A percentile compares a stretch with the other conserved stretches of the same genome.
phyloP scores from a whole-genome alignment of 176 grass and related monocot genomes.

The Canna indica region DNA sequence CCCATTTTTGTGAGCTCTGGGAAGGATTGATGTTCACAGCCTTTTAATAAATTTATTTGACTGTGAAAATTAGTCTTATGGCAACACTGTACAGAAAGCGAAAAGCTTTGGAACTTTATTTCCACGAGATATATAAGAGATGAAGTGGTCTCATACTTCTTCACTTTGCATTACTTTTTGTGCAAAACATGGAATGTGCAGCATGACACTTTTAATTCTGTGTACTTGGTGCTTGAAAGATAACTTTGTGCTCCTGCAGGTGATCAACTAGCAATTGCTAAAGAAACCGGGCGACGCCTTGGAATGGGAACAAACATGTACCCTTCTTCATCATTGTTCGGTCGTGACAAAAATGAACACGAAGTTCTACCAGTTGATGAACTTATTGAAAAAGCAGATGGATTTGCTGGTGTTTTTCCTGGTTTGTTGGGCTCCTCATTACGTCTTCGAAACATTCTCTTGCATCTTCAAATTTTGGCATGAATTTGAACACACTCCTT shows the following conservation, averaged over 20 bases:
- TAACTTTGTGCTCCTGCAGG: slow-evolving; percentile 20
- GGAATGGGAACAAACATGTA: slow-evolving; percentile 90
- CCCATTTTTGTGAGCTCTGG: no score
- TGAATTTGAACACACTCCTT: background rate
- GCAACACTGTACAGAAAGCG: no score
- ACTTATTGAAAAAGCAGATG: slow-evolving; percentile 69
- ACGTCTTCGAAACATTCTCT: background rate
- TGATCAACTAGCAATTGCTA: slow-evolving; percentile 87
- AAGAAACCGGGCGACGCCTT: slow-evolving; percentile 76
- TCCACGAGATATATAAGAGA: no score
- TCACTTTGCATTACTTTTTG: no score
- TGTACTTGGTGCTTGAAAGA: background rate
- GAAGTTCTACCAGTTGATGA: slow-evolving; percentile 45
- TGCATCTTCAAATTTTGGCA: background rate
- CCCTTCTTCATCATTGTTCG: slow-evolving; percentile 70
- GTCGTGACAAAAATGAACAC: slow-evolving; percentile 23
- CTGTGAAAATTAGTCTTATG: no score
- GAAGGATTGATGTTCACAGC: no score
- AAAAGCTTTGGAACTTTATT: no score
- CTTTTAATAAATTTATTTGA: no score
- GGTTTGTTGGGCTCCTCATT: slow-evolving; percentile 16
- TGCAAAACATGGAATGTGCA: no score
- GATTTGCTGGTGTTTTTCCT: slow-evolving; percentile 84
- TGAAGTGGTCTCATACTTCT: no score
- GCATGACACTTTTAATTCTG: background rate